phyloP scores from a whole-genome alignment of 225 moss, liverwort and hornwort species.

The Pseudoscleropodium purum region DNA sequence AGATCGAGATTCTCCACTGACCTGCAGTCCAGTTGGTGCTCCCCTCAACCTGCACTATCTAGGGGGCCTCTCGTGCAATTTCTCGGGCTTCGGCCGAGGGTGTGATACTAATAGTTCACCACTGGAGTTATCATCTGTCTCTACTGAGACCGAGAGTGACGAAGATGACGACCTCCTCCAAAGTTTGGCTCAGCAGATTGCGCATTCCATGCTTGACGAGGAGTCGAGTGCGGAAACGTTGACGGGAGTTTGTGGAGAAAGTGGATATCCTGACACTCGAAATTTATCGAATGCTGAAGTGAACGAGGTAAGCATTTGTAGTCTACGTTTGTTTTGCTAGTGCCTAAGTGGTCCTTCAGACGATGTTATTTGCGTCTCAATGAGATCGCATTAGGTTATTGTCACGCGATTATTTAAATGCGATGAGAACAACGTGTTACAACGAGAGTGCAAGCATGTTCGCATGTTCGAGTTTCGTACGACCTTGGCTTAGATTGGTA shows the following conservation, averaged over 20 bases:
- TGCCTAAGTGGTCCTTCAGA: rapidly evolving
- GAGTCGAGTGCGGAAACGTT: constrained; percentile 4
- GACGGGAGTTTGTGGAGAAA: neutral
- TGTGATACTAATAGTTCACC: constrained; percentile 4
- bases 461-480: neutral
- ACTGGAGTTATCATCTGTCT: constrained; percentile 41
- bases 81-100: constrained; percentile 9
- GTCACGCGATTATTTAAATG: neutral
- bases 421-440: no score
- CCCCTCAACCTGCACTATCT: neutral
- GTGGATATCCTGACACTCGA: neutral
- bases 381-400: neutral
- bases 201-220: constrained; percentile 70
- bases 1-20: neutral
- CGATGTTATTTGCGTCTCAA: no score
- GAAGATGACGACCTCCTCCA: constrained; percentile 76
- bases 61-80: neutral
- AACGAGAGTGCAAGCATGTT: neutral
- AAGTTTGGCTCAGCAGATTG: constrained; percentile 74
- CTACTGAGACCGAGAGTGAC: constrained; percentile 75
- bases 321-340: neutral
- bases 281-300: neutral
- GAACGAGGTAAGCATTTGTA: neutral
- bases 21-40: neutral
- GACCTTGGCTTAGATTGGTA: neutral